Percentiles rank a stretch among this genome's conserved stretches.
These are phyloP conservation scores for Amaranthus hypochondriacus DNA, from an alignment of 148 eudicot species.

Conservation along the genomic window DNA sequence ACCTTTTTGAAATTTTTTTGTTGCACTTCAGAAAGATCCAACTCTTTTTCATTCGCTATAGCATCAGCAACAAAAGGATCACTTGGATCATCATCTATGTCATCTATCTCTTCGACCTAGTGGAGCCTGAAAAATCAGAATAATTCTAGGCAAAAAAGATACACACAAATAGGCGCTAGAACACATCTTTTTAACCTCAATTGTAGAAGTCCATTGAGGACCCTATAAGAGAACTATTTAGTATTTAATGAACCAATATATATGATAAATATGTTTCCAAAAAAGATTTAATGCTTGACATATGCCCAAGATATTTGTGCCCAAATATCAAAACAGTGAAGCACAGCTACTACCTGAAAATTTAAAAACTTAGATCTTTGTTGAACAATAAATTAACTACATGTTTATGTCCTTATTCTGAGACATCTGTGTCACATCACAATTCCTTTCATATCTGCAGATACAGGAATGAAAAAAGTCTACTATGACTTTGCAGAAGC, in stretches of 20 bases:
- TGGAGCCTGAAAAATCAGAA: constrained; percentile 8
- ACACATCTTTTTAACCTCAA: neutral
- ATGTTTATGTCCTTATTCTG: neutral
- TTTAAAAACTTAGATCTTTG: neutral
- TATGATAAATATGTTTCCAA: neutral
- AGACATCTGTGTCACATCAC: too few species aligned
- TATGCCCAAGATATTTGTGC: neutral
- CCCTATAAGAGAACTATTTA: too few species aligned
- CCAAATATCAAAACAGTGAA: neutral
- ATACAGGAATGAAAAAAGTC: too few species aligned
- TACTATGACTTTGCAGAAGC: too few species aligned
- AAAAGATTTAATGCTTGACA: neutral
- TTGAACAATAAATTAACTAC: neutral
- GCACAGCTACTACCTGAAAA: neutral
- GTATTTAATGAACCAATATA: neutral
- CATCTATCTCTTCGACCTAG: constrained; percentile 98
- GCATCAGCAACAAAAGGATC: constrained; percentile 95
- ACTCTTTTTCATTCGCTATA: constrained; percentile 67
- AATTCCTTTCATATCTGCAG: too few species aligned
- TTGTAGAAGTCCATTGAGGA: neutral
- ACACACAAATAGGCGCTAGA: neutral
- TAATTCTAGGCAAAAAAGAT: neutral
- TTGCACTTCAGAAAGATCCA: constrained; percentile 71
- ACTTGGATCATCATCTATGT: constrained; percentile 52
- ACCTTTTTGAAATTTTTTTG: constrained; percentile 80